A percentile compares a stretch with the other conserved stretches of the same genome.
phyloP scores from a whole-genome alignment of 1,284 basidiomycete genomes.

The Macrocybe sp. region DNA sequence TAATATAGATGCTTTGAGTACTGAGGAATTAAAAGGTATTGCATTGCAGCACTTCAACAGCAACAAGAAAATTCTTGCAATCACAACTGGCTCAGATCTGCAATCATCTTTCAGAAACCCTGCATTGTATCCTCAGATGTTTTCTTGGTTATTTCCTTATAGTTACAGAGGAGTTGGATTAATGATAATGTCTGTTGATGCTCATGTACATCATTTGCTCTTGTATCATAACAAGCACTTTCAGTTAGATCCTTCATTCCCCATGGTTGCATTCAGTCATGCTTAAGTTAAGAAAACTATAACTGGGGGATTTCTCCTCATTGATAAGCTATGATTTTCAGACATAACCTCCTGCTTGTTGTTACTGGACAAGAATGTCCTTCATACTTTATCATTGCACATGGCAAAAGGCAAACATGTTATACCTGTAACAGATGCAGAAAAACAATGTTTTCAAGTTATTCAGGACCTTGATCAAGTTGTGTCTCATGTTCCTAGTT shows the following conservation, averaged over 20 bases:
- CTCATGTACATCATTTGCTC: constrained; percentile 19
- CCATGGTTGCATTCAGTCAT: constrained; percentile 36
- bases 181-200: constrained; percentile 11
- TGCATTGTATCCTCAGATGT: constrained; percentile 26
- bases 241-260: constrained; percentile 29
- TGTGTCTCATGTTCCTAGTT: constrained; percentile 26
- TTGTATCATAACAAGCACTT: constrained; percentile 36
- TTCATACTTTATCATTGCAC: constrained; percentile 18
- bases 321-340: constrained; percentile 20
- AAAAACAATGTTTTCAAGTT: constrained; percentile 29
- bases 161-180: constrained; percentile 25
- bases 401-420: constrained; percentile 20
- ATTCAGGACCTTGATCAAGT: constrained; percentile 30
- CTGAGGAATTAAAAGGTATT: constrained; percentile 14
- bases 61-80: constrained; percentile 13
- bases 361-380: constrained; percentile 17
- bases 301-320: constrained; percentile 24
- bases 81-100: constrained; percentile 17
- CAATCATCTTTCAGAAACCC: constrained; percentile 25
- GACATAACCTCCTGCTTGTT: constrained; percentile 21
- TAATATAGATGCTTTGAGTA: constrained; percentile 12
- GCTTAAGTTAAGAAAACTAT: constrained; percentile 27
- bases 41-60: constrained; percentile 19
- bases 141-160: constrained; percentile 34
- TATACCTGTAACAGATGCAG: constrained; percentile 22